Conservation (phyloP, 192 early-diverging fungal genomes). For the Endogone sp. region DNA sequence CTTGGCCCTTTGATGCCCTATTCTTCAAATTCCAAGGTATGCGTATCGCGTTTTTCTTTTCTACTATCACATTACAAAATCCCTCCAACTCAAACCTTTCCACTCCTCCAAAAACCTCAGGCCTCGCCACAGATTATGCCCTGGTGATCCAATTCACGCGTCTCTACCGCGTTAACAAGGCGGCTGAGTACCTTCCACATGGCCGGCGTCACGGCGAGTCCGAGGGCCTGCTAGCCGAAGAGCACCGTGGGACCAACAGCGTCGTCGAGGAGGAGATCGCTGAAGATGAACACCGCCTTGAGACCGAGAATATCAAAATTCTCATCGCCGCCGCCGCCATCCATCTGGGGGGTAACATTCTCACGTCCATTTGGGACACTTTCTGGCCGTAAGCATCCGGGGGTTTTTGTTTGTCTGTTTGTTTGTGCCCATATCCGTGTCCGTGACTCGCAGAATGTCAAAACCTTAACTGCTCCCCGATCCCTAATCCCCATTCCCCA, state of each 20-base stretch:
- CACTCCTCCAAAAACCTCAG: too few species aligned
- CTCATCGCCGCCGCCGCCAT: slow-evolving; percentile 1
- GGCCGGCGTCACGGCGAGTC: not conserved
- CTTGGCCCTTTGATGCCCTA: slow-evolving; percentile 31
- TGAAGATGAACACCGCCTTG: not conserved
- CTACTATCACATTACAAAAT: not conserved
- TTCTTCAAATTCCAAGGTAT: slow-evolving; percentile 34
- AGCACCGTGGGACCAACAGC: not conserved
- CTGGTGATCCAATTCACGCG: slow-evolving; percentile 16
- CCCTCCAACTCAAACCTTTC: too few species aligned
- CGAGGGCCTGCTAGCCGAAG: not conserved
- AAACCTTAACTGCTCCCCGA: not conserved
- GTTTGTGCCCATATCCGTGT: slow-evolving; percentile 17
- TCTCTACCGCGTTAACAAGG: slow-evolving; percentile 19
- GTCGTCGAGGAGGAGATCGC: slow-evolving; percentile 9
- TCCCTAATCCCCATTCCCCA: not conserved
- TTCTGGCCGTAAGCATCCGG: slow-evolving; percentile 9
- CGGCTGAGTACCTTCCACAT: not conserved
- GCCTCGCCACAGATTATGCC: slow-evolving; percentile 13
- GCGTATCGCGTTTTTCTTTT: slow-evolving; percentile 4
- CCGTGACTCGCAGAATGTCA: not conserved
- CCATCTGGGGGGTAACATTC: not conserved
- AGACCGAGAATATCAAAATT: slow-evolving; percentile 8
- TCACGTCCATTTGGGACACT: not conserved
- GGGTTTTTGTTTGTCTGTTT: slow-evolving; percentile 10